Evolutionary conservation across 179 eudicot species (phyloP), one percentile per base, ranked within the genome.

Genomic region (Spergularia azorica): DNA sequence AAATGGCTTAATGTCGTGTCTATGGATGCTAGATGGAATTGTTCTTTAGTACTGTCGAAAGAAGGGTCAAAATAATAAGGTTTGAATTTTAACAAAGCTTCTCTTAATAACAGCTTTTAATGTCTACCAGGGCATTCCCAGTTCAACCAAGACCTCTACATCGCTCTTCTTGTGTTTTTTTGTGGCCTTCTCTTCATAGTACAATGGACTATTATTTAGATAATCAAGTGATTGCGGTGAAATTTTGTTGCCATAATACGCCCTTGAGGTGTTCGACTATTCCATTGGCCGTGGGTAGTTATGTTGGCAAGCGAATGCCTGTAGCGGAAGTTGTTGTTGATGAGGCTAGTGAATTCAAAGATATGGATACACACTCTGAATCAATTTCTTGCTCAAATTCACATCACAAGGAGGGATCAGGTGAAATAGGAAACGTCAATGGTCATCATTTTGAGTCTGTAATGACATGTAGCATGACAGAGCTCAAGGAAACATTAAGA

Each of bases 401-500:
- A 46, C 72, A 62, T 2, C 66, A 79, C 48, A 70, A 60, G 71
- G 70, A 82, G 63, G 67, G 38, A 59, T 21, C 18, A 16, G 54
- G 71, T 65, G 81, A 82, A 54, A 81, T 32, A 16, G 56, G 65
- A 71, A 70, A 75, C 17, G 78, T 63, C 52, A 32, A 64, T 48
- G 48, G 72, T 77, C 77, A 15, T 70, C 67, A 51, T 70, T 73
- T 79, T 46, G 82, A 73, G 70, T 20, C 56, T 58, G 67, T 26
- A 10, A 78, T 60, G 43, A 76, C 71, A 14, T 72, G 50, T 70
- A 71, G 52, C 59, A 36, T 50, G 20, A 59, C 83, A 65, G 88
- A 88, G 73, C 74, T 74, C 38, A 84, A 79, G 73, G 95, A 90
- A 79, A 79, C 68, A 32, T 77, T 81, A 39, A 85, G 91, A 83